Evolutionary conservation across 345 rosid species (phyloP).

Genomic region (Excoecaria agallocha): DNA sequence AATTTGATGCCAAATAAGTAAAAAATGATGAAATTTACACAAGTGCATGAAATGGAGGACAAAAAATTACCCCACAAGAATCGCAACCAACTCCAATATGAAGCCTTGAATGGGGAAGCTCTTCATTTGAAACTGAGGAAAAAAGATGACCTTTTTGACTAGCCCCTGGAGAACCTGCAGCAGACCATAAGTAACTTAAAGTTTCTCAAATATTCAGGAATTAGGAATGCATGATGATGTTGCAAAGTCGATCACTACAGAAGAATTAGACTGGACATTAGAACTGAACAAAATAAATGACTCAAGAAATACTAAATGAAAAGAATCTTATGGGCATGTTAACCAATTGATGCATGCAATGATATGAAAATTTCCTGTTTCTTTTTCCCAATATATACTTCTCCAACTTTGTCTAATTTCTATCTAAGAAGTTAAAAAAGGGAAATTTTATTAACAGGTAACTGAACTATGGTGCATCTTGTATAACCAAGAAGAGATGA

Average conservation of each 20-base stretch:
- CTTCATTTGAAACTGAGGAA: constrained; percentile 7
- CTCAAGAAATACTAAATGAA: background rate
- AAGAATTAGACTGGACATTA: background rate
- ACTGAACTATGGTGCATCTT: background rate
- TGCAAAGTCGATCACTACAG: constrained; percentile 5
- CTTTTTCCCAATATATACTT: background rate
- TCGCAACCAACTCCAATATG: constrained; percentile 67
- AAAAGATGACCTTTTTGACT: constrained; percentile 18
- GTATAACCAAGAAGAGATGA: background rate
- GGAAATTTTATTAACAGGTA: background rate
- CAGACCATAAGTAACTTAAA: constrained; percentile 6
- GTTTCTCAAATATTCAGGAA: background rate
- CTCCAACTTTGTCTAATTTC: background rate
- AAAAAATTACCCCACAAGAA: constrained; percentile 57
- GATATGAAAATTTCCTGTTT: background rate
- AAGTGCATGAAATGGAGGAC: background rate
- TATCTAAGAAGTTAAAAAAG: background rate
- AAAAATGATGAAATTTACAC: background rate
- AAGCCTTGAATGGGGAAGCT: constrained; percentile 16
- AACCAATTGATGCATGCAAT: background rate
- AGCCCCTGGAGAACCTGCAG: constrained; percentile 39
- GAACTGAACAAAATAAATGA: background rate
- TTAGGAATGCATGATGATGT: background rate
- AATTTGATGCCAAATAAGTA: background rate
- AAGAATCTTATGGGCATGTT: background rate